A percentile compares a stretch with the other conserved stretches of the same genome.
Conservation (phyloP, 2,329 filamentous ascomycete genomes). For the Ophiosphaerella korrae region DNA sequence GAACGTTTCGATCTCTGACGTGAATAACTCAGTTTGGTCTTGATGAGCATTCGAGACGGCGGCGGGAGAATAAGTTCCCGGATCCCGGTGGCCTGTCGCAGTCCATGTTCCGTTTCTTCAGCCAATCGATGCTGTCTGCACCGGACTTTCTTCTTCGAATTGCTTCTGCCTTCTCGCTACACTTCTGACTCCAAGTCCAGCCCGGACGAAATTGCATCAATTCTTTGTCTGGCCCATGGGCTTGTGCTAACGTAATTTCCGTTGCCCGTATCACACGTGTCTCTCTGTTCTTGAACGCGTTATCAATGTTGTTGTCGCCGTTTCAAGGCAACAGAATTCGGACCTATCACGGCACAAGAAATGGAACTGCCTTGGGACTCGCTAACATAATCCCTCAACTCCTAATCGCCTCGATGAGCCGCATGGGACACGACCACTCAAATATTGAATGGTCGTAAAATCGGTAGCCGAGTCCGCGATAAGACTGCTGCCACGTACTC, state of each 20-base stretch:
- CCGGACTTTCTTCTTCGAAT: slow-evolving; percentile 11
- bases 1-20: slow-evolving; percentile 21
- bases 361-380: slow-evolving; percentile 28
- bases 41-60: slow-evolving; percentile 13
- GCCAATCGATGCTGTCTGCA: slow-evolving; percentile 1
- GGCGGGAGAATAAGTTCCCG: slow-evolving; percentile 12
- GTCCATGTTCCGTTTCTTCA: slow-evolving; percentile 2
- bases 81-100: neutral
- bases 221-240: slow-evolving; percentile 4
- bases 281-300: slow-evolving; percentile 16
- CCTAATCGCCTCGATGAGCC: neutral
- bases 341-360: slow-evolving; percentile 29
- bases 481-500: too few relatives aligned
- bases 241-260: slow-evolving; percentile 17
- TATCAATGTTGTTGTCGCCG: slow-evolving; percentile 19
- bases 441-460: too few relatives aligned
- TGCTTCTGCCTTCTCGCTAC: slow-evolving; percentile 13
- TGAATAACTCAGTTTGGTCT: slow-evolving; percentile 13
- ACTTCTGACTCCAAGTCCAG: slow-evolving; percentile 3
- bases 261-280: slow-evolving; percentile 23
- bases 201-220: neutral
- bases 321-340: slow-evolving; percentile 38
- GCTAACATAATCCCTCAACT: neutral
- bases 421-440: neutral
- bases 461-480: too few relatives aligned